Evolutionary conservation across 768 basidiomycete genomes (phyloP), one percentile per base, ranked within the genome.

Genomic region (Amanita rubescens): DNA sequence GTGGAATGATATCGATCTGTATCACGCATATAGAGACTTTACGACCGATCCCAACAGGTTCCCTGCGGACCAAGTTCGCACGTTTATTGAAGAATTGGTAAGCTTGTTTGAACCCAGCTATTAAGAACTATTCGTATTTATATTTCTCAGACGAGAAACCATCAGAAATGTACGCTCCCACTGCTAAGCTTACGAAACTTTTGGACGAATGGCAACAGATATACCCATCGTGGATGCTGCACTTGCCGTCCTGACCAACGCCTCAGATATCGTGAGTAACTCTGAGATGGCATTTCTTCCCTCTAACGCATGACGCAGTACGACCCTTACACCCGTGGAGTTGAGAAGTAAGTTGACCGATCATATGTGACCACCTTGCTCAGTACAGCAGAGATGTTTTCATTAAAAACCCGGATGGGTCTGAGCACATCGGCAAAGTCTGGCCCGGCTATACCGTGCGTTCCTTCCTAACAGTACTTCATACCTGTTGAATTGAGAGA

Each of bases 1-100:
- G 75, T 88, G 86, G 86, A 87, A 84, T 60, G 86, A 87, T 58
- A 85, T 88, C 55, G 85, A 88, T 66, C 57, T 87, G 49, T 87
- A 85, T 58, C 80, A 85, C 58, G 78, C 83, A 24, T 71, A 76
- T 33, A 75, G 86, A 14, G 85, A 85, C 65, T 86, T 87, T 58
- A 88, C 86, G 4, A 67, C 75, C 6, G 85, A 87, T 62, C 84
- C 84, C 11, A 75, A 80, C 25, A 76, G 71, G 41, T 88, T 80
- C 71, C 80, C 85, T 5, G 68, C 62, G 14, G 72, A 77, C 15
- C 77, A 81, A 55, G 66, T 85, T 60, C 65, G 68, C 22, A 61
- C 63, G 43, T 85, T 85, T 60, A 84, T 82, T 38, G 60, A 62
- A 33, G 74, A 79, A 52, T 64, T 87, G 63, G 85, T 85, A 51